These are phyloP conservation scores for Lentithecium fluviatile DNA, from an alignment of 495 filamentous ascomycete species.

Conservation along the genomic window DNA sequence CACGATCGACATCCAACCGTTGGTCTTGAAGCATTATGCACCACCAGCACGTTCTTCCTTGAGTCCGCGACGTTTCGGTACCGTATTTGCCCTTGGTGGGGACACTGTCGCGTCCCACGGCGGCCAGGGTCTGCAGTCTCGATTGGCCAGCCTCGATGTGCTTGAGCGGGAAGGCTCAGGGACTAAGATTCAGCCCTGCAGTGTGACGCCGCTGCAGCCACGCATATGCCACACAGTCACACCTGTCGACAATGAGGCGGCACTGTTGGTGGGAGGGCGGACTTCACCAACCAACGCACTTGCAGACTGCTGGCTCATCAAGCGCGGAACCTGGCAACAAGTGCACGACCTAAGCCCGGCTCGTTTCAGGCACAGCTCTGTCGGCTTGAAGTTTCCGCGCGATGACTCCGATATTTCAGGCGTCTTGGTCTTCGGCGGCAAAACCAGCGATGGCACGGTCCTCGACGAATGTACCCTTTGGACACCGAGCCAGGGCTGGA, in stretches of 20 bases:
- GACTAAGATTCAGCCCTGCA: neutral
- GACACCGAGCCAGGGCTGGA: conserved; percentile 56
- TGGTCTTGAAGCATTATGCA: conserved; percentile 11
- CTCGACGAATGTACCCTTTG: conserved; percentile 67
- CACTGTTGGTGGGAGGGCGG: conserved; percentile 74
- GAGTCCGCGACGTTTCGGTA: conserved; percentile 47
- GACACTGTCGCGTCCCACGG: conserved; percentile 54
- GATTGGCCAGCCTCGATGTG: conserved; percentile 62
- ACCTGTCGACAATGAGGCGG: conserved; percentile 49
- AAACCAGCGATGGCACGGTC: conserved; percentile 54
- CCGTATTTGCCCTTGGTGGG: conserved; percentile 44
- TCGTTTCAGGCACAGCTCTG: conserved; percentile 71
- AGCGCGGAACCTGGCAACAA: conserved; percentile 59
- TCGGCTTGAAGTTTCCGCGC: conserved; percentile 46
- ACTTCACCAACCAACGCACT: conserved; percentile 66
- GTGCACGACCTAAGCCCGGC: conserved; percentile 61
- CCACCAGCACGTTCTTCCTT: neutral
- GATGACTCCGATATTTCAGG: conserved; percentile 34
- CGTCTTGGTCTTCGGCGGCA: conserved; percentile 71
- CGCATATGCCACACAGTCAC: conserved; percentile 79
- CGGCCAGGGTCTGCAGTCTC: conserved; percentile 45
- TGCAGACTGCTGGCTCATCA: conserved; percentile 70
- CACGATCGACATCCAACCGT: neutral
- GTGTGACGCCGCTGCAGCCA: conserved; percentile 12
- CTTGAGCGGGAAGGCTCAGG: conserved; percentile 4